These are phyloP conservation scores for Ogataea thermomethanolica DNA, from an alignment of 805 yeast species.

Conservation along the genomic window DNA sequence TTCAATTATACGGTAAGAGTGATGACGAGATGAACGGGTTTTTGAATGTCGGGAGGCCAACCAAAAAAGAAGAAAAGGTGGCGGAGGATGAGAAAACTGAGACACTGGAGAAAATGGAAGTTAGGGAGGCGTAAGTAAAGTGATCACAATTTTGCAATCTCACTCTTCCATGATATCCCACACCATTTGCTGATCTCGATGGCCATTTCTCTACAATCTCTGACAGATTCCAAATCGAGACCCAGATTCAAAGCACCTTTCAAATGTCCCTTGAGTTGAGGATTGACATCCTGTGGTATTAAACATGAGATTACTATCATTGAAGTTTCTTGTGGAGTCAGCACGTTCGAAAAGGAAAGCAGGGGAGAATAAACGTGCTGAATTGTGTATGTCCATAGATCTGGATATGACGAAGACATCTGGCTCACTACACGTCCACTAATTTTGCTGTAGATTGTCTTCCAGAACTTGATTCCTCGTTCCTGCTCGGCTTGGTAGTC, in stretches of 20 bases:
- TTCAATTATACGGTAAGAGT: conserved; percentile 72
- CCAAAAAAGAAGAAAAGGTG: background rate
- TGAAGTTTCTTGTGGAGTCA: conserved; percentile 68
- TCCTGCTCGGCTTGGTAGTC: conserved; percentile 19
- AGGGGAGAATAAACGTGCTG: conserved; percentile 76
- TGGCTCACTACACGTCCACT: conserved; percentile 64
- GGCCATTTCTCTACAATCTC: conserved; percentile 57
- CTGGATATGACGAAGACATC: conserved; percentile 76
- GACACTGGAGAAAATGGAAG: conserved; percentile 5
- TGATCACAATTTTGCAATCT: conserved; percentile 48
- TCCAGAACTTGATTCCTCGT: conserved; percentile 69
- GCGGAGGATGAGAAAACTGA: background rate
- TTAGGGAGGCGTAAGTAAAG: conserved; percentile 1
- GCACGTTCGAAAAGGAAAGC: conserved; percentile 61
- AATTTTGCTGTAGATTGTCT: conserved; percentile 70
- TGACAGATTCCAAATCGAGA: conserved; percentile 59
- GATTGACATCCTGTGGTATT: conserved; percentile 90
- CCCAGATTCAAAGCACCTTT: conserved; percentile 83
- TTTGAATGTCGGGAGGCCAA: conserved; percentile 8
- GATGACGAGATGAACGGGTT: conserved; percentile 59
- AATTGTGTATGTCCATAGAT: conserved; percentile 70
- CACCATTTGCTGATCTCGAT: conserved; percentile 69
- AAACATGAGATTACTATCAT: conserved; percentile 73
- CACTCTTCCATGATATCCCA: conserved; percentile 59
- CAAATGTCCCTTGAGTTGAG: conserved; percentile 87